Evolutionary conservation across 345 rosid species (phyloP), one percentile per base, ranked within the genome.

Genomic region (Gossypium australe): DNA sequence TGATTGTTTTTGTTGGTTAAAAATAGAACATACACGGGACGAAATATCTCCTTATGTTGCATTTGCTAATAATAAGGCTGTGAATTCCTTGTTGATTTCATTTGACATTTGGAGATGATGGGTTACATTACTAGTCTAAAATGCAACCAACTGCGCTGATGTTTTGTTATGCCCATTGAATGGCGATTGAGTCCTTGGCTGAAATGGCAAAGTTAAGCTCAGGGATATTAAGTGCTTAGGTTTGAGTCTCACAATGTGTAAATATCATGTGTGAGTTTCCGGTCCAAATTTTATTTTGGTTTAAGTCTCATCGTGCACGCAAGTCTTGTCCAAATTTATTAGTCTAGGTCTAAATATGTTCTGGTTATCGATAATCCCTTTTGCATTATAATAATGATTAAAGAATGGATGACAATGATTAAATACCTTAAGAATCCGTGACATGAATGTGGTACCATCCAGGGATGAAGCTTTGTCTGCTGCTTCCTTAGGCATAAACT

Each of bases 371-470:
- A 1, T 5, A 1, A 34, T 5, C 41, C 41, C 41, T 34, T 34
- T 34, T 34, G 41, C 7, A 34, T 34, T 34, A 34, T 34, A 34
- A 5, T 34, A 5, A 6, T 34, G 41, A 5, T 34, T 34, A 73
- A 59, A 20, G 25, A 16, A 61, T 10, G 3, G 22, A 58, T 9
- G 22, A 17, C 9, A 56, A 45, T 9, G 16, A 66, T 73, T 25
- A 55, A 55, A 60, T 86, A 96, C 99, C 97, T 92, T 93, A 73
- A 96, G 88, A 77, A 89, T 87, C 75, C 99, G 88, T 57, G 98
- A 92, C 99, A 96, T 87, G 76, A 93, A 96, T 16, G 98, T 87
- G 68, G 97, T 88, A 38, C 98, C 94, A 64, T 93, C 90, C 58
- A 95, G 84, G 71, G 97, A 47, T 70, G 90, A 74, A 52, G 98